Evolutionary conservation across 106 monocot genomes (phyloP), one percentile per base, ranked within the genome.

Genomic region (Dendrobium catenatum): DNA sequence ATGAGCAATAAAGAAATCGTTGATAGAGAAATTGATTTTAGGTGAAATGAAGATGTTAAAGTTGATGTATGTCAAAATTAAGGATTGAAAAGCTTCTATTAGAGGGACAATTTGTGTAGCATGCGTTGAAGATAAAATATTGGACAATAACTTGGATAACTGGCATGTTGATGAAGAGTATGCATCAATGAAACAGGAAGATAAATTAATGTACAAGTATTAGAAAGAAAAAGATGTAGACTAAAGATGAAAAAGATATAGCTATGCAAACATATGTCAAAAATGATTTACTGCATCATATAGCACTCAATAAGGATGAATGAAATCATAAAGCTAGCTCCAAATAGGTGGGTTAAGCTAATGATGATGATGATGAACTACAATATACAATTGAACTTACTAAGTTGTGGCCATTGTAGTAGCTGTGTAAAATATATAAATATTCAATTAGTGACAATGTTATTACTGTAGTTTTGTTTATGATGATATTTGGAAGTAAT

Each of bases 401-500:
- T 64, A 64, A 5, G 59, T 59, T 59, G 17, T 59, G 59, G 16
- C 59, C 19, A 59, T 59, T 59, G 18, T 4, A 59, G 59, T 17
- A 24, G 22, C 22, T 22, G n/a, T 64, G 64, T 64, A 64, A 64
- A 64, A 24, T 64, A 64, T 59, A 59, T 59, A 17, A 59, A 59
- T 19, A 59, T 59, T 59, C 16, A 59, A 18, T 59, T 59, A 59
- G 20, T 59, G 59, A 2, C 17, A 17, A 59, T 59, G 18, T n/a
- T 19, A 59, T 17, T 17, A 59, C 59, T 19, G 19, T 59, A 19
- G 5, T 59, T 59, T 59, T n/a, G 17, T 4, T 15, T 6, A 19
- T 59, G 59, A 59, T 59, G 51, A 51, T 64, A 64, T 7, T 64
- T 64, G 64, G 64, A n/a, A 64, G 64, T 64, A 64, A 24, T 64